phyloP scores from a whole-genome alignment of 768 basidiomycete genomes.

The Fomitopsis serialis region DNA sequence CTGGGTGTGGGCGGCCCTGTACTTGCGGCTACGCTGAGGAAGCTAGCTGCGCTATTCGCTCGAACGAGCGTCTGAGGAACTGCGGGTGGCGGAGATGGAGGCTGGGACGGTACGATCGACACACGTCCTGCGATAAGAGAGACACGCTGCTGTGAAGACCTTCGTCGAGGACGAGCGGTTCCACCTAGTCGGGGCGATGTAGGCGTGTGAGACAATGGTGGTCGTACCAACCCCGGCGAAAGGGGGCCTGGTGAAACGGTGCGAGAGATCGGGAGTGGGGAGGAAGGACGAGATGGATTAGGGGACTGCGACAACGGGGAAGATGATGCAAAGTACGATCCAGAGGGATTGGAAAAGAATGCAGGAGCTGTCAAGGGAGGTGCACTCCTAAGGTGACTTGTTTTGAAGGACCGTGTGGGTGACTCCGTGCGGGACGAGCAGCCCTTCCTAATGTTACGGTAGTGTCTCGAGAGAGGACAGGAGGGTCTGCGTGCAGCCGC shows the following conservation, averaged over 20 bases:
- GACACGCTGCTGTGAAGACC: conserved; percentile 81
- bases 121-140: conserved; percentile 81
- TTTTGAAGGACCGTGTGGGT: background rate
- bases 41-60: conserved; percentile 56
- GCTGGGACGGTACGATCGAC: conserved; percentile 70
- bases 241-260: conserved; percentile 18
- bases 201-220: conserved; percentile 27
- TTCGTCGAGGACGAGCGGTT: conserved; percentile 61
- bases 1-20: conserved; percentile 61
- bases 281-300: conserved; percentile 19
- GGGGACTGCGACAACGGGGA: conserved; percentile 22
- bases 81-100: conserved; percentile 57
- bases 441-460: background rate
- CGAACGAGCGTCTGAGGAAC: conserved; percentile 62
- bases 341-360: conserved; percentile 7
- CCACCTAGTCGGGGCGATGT: conserved; percentile 33
- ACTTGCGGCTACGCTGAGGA: conserved; percentile 53
- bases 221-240: conserved; percentile 27
- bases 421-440: background rate
- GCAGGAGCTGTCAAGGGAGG: background rate
- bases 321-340: conserved; percentile 11
- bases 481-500: background rate
- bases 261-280: conserved; percentile 20
- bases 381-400: background rate
- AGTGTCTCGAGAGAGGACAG: background rate